These are phyloP conservation scores for Rhizopus microsporus DNA, from an alignment of 371 early-diverging fungal genomes.

Conservation along the genomic window DNA sequence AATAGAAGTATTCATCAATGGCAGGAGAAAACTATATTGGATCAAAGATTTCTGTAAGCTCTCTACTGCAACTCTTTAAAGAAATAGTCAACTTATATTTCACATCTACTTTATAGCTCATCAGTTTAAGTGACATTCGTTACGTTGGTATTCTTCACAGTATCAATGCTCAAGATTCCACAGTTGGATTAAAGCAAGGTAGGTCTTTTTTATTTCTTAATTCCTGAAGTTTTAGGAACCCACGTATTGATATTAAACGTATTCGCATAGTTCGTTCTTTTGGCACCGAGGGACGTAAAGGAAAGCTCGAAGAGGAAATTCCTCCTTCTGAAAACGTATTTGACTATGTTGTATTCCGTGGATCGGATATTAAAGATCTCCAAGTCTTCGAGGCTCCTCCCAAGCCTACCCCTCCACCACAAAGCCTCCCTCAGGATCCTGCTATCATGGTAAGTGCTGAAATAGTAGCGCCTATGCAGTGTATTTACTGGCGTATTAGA, in stretches of 20 bases:
- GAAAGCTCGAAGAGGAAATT: slow-evolving; percentile 82
- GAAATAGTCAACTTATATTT: too few species aligned
- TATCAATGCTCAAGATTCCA: slow-evolving; percentile 86
- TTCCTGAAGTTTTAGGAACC: not conserved
- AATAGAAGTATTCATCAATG: slow-evolving; percentile 31
- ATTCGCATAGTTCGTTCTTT: slow-evolving; percentile 68
- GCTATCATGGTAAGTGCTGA: slow-evolving; percentile 56
- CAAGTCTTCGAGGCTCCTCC: slow-evolving; percentile 81
- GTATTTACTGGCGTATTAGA: slow-evolving; percentile 11
- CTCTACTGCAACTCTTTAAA: not conserved
- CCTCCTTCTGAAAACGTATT: slow-evolving; percentile 82
- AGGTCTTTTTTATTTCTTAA: slow-evolving; percentile 13
- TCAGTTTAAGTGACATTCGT: slow-evolving; percentile 89
- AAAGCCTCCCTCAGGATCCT: slow-evolving; percentile 81
- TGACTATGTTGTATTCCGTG: slow-evolving; percentile 91
- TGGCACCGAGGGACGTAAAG: slow-evolving; percentile 84
- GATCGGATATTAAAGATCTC: slow-evolving; percentile 91
- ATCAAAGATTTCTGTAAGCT: slow-evolving; percentile 65
- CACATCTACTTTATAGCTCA: slow-evolving; percentile 52
- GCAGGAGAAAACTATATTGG: slow-evolving; percentile 72
- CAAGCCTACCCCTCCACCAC: slow-evolving; percentile 54
- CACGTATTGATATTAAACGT: not conserved
- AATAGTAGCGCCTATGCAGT: not conserved
- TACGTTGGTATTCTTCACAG: slow-evolving; percentile 89
- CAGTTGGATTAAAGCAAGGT: slow-evolving; percentile 91